Conservation (phyloP, 441 rosid genomes). For the Arabidopsis lyrata region DNA sequence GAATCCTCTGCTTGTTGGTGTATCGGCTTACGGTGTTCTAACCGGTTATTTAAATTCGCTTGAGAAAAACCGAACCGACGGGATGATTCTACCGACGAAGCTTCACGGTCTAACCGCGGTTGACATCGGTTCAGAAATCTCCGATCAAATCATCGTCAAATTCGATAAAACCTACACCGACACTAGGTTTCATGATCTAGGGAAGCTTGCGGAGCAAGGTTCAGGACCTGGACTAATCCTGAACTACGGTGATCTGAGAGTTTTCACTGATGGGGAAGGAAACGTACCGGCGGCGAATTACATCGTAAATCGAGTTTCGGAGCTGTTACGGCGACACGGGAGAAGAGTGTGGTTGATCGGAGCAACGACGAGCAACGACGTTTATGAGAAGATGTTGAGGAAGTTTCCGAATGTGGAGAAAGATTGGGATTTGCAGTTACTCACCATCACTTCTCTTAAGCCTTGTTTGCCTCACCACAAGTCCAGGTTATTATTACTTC, state of each 20-base stretch:
- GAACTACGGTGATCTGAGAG: constrained; percentile 70
- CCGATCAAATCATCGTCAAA: constrained; percentile 43
- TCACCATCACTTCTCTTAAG: constrained; percentile 66
- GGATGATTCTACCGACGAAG: constrained; percentile 42
- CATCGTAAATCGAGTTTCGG: constrained; percentile 59
- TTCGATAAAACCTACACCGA: constrained; percentile 46
- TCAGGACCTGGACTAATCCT: constrained; percentile 61
- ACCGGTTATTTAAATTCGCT: constrained; percentile 52
- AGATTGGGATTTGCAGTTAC: constrained; percentile 82
- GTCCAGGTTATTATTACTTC: constrained; percentile 59
- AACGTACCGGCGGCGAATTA: constrained; percentile 41
- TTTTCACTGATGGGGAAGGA: constrained; percentile 37
- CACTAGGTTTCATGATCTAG: constrained; percentile 55
- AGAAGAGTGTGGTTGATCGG: constrained; percentile 75
- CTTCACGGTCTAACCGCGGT: constrained; percentile 51
- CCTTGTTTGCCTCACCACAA: constrained; percentile 58
- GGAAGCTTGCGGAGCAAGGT: constrained; percentile 46
- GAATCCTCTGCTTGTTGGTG: constrained; percentile 82
- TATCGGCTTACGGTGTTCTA: constrained; percentile 60
- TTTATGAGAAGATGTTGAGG: constrained; percentile 56
- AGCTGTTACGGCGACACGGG: constrained; percentile 50
- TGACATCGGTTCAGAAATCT: constrained; percentile 51
- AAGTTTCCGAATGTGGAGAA: constrained; percentile 69
- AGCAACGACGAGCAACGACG: constrained; percentile 59
- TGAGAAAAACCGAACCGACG: constrained; percentile 48